Conservation (phyloP, 345 rosid species). For the Heritiera littoralis region DNA sequence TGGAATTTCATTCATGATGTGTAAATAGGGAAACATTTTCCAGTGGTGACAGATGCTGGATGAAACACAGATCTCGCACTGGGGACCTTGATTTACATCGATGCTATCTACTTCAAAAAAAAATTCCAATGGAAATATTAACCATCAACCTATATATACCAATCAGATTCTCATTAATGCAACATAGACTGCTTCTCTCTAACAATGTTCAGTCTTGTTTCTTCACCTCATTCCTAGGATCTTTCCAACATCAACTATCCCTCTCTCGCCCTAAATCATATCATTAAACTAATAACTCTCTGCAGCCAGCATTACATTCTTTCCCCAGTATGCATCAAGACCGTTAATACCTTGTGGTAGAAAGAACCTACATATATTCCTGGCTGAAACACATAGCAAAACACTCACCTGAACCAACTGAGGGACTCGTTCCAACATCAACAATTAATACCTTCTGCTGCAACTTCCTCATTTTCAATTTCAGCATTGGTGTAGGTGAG, state of each 20-base stretch:
- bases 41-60: neutral
- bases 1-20: neutral
- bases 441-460: slow-evolving; percentile 29
- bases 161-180: neutral
- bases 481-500: slow-evolving; percentile 90
- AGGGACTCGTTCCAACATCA: slow-evolving; percentile 36
- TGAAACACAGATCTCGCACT: neutral
- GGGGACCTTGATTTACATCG: neutral
- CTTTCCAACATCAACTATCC: slow-evolving; percentile 5
- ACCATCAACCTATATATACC: slow-evolving; percentile 2
- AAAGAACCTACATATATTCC: neutral
- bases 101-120: neutral
- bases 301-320: neutral
- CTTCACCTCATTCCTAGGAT: neutral
- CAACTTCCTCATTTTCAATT: slow-evolving; percentile 54
- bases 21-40: neutral
- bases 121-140: slow-evolving; percentile 5
- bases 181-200: neutral
- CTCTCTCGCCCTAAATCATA: neutral
- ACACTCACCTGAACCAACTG: slow-evolving; percentile 41
- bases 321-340: neutral
- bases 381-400: neutral
- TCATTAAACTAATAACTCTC: neutral
- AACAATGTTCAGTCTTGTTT: neutral
- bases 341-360: neutral